Conservation (phyloP, 2,329 filamentous ascomycete species). For the Colletotrichum scovillei region DNA sequence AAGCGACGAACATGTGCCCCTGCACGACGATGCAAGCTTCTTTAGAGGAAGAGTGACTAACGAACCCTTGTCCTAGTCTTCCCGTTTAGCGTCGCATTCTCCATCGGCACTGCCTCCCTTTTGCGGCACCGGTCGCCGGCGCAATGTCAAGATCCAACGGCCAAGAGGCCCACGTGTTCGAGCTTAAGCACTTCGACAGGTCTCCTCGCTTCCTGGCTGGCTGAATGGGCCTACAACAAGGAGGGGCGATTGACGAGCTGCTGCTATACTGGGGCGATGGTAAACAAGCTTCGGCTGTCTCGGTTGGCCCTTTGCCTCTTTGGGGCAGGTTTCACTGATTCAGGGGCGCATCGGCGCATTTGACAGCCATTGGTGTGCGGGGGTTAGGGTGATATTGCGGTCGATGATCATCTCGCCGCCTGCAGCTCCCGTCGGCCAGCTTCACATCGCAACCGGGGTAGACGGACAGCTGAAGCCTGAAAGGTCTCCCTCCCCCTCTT, state of each 20-base stretch:
- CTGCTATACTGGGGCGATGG: background rate
- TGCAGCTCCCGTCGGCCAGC: background rate
- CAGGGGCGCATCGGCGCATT: background rate
- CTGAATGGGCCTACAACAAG: background rate
- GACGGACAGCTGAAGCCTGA: background rate
- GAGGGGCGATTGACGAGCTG: background rate
- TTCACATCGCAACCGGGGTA: background rate
- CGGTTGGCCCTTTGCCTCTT: background rate
- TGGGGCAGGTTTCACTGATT: constrained; percentile 1
- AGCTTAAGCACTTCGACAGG: constrained; percentile 3
- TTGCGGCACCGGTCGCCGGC: constrained; percentile 5
- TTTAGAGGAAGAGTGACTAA: background rate
- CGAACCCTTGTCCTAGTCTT: constrained; percentile 14
- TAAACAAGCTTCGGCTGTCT: constrained; percentile 7
- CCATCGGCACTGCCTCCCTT: constrained; percentile 23
- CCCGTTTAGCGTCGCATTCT: constrained; percentile 16
- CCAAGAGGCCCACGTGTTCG: constrained; percentile 21
- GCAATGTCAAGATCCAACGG: background rate
- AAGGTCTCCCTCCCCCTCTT: background rate
- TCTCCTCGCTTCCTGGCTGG: background rate
- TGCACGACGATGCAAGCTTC: background rate
- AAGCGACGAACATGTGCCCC: constrained; percentile 2
- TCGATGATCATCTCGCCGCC: background rate
- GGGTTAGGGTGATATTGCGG: background rate
- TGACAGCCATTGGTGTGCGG: constrained; percentile 15